Evolutionary conservation across 768 basidiomycete genomes (phyloP), one percentile per base, ranked within the genome.

Genomic region (Pholiota microspora): DNA sequence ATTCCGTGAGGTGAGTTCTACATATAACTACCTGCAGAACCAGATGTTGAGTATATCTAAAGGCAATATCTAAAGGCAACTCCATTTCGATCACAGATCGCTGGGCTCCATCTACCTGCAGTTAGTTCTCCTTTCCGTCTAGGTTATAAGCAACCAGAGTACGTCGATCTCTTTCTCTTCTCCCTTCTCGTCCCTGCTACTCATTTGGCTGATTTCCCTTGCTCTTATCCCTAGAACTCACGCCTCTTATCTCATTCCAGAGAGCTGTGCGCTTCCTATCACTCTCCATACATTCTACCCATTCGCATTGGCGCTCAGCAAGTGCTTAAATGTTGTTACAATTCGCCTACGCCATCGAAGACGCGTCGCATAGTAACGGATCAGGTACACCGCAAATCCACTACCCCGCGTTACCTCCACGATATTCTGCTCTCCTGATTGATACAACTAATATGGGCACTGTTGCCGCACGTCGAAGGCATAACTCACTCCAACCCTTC

Each of bases 401-500:
- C 21, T 21, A 21, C 7, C 40, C 40, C 40, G 21, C 40, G 40
- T 18, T 42, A 18, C 21, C 16, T 18, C 21, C 40, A 23, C 3
- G 18, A 40, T 16, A 7, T 21, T 40, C 38, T 12, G 21, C 2
- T 4, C 3, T 38, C 4, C 36, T 7, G 7, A 7, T 42, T 9
- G 12, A 23, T 7, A 42, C 16, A 12, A 16, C 36, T 7, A 13
- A 51, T n/a, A n/a, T n/a, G n/a, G n/a, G n/a, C n/a, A n/a, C n/a
- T 16, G 9, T 40, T 16, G 27, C 40, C 10, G 25, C 51, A 2
- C 53, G 35, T 18, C 54, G 46, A 13, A 49, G 29, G 24, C 44
- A 34, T 18, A 65, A 62, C 40, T 44, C 56, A 5, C 56, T 31
- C 4, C 59, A 59, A 9, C 61, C 60, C 5, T 45, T 56, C 28